Conservation (phyloP, 805 yeast species). For the Candida manassasensis region DNA sequence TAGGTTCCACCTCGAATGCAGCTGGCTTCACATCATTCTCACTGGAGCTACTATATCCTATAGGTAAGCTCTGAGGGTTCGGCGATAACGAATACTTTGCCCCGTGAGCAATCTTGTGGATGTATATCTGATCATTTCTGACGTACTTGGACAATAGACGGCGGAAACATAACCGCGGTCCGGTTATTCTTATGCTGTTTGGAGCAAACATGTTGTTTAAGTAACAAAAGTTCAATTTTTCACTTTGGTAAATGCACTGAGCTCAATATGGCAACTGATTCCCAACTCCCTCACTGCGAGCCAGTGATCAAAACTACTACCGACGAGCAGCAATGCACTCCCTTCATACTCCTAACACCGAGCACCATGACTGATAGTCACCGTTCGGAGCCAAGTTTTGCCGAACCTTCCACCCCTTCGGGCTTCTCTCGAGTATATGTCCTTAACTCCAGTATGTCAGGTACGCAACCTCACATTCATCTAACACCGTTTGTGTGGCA, state of each 20-base stretch:
- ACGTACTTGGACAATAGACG: slow-evolving; percentile 9
- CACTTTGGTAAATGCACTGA: slow-evolving; percentile 2
- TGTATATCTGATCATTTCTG: slow-evolving; percentile 15
- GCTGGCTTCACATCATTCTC: slow-evolving; percentile 13
- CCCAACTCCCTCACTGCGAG: too few species aligned
- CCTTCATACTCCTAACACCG: too few species aligned
- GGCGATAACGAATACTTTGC: slow-evolving; percentile 17
- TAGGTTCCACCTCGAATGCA: slow-evolving; percentile 20
- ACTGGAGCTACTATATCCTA: slow-evolving; percentile 14
- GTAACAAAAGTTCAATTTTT: not conserved
- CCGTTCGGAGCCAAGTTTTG: too few species aligned
- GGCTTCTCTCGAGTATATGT: too few species aligned
- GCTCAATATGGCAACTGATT: too few species aligned
- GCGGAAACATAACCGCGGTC: not conserved
- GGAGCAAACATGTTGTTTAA: not conserved
- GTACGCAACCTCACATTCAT: too few species aligned
- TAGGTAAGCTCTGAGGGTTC: slow-evolving; percentile 17
- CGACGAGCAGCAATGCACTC: too few species aligned
- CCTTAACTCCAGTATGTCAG: too few species aligned
- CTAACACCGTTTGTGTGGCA: too few species aligned
- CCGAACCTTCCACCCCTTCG: too few species aligned
- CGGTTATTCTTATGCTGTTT: not conserved
- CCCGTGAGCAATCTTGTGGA: slow-evolving; percentile 11
- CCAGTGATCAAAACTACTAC: too few species aligned
- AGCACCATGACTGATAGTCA: too few species aligned